These are phyloP conservation scores for Macroventuria anomochaeta DNA, from an alignment of 2,329 filamentous ascomycete species.

Conservation along the genomic window DNA sequence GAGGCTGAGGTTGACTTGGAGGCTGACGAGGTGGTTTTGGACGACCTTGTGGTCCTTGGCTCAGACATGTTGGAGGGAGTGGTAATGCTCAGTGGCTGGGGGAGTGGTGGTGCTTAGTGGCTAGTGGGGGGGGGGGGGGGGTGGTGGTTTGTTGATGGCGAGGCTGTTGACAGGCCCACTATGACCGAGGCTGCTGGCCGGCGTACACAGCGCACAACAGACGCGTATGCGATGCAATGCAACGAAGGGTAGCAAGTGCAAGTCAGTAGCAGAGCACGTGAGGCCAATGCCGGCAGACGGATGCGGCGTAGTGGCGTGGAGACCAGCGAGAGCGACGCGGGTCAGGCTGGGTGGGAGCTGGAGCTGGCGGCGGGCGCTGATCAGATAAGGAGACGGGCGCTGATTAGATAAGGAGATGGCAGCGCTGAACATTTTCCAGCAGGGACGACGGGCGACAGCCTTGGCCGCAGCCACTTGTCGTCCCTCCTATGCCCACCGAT, in stretches of 20 bases:
- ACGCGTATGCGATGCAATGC: background rate
- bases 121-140: constrained; percentile 1
- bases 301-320: constrained; percentile 19
- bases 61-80: constrained; percentile 37
- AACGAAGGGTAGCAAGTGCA: background rate
- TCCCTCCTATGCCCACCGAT: constrained; percentile 50
- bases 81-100: constrained; percentile 6
- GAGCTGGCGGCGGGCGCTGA: background rate
- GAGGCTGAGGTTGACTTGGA: constrained; percentile 14
- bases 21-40: constrained; percentile 11
- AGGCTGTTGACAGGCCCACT: constrained; percentile 43
- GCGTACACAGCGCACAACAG: background rate
- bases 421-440: constrained; percentile 11
- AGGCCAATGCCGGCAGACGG: constrained; percentile 4
- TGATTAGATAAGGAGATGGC: constrained; percentile 16
- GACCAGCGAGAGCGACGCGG: constrained; percentile 5
- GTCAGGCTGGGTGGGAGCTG: background rate
- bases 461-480: constrained; percentile 4
- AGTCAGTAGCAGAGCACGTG: constrained; percentile 5
- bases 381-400: background rate
- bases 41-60: constrained; percentile 32
- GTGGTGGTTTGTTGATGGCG: constrained; percentile 33
- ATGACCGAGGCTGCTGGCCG: background rate
- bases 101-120: background rate
- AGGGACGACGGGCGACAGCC: background rate